A percentile compares a stretch with the other conserved stretches of the same genome.
phyloP scores from a whole-genome alignment of 23 red algal genomes.

The Gracilaria gracilis region DNA sequence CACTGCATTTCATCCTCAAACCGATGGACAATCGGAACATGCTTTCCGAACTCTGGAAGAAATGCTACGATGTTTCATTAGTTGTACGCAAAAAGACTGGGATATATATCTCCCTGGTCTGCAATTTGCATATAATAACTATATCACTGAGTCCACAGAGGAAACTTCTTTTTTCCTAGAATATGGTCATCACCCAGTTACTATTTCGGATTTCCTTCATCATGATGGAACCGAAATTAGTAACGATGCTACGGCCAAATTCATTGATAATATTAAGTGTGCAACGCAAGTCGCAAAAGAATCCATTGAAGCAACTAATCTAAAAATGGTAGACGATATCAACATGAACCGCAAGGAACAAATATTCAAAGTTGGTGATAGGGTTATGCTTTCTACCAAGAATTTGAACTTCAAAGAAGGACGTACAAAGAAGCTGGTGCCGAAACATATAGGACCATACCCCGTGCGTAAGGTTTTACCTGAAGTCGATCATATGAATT shows the following conservation, averaged over 20 bases:
- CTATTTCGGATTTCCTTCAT: background rate
- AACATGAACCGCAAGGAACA: no score
- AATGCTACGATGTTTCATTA: slow-evolving; percentile 32
- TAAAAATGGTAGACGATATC: background rate
- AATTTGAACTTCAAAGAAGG: background rate
- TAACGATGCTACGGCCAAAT: background rate
- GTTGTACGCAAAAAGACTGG: slow-evolving; percentile 42
- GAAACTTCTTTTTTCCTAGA: slow-evolving; percentile 39
- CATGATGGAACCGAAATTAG: background rate
- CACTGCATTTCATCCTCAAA: slow-evolving; percentile 39
- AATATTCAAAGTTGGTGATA: slow-evolving; percentile 6
- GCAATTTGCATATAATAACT: slow-evolving; percentile 38
- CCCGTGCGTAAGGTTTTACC: background rate
- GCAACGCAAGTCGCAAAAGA: background rate
- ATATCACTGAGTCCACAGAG: slow-evolving; percentile 26
- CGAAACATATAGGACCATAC: background rate
- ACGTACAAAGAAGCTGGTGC: background rate
- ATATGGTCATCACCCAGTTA: slow-evolving; percentile 30
- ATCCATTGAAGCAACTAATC: background rate
- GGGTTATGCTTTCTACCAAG: background rate
- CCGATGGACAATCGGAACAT: slow-evolving; percentile 48
- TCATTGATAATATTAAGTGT: background rate
- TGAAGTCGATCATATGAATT: background rate
- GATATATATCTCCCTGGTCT: slow-evolving; percentile 36
- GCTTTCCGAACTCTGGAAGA: slow-evolving; percentile 31